Conservation (phyloP, 169 alveolate genomes). For the Plasmodium yoelii region DNA sequence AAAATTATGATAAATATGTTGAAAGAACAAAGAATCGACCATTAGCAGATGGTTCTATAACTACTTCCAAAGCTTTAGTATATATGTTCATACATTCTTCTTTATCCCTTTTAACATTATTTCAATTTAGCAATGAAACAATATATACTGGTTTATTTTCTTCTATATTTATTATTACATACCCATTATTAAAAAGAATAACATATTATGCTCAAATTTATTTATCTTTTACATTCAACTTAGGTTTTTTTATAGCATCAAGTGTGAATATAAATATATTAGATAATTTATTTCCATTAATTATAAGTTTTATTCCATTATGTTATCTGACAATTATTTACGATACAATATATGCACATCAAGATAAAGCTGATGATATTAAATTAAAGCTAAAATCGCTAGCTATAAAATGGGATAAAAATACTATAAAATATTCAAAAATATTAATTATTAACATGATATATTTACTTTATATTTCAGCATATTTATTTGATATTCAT, state of each 20-base stretch:
- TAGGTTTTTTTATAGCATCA: constrained; percentile 92
- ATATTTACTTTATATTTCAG: constrained; percentile 25
- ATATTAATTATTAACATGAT: constrained; percentile 21
- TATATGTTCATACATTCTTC: constrained; percentile 68
- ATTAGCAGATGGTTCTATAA: constrained; percentile 92
- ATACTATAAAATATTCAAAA: constrained; percentile 77
- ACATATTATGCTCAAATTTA: constrained; percentile 92
- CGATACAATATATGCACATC: constrained; percentile 96
- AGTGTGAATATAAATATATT: constrained; percentile 79
- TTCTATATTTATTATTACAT: constrained; percentile 85
- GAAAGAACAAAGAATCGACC: constrained; percentile 95
- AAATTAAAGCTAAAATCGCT: constrained; percentile 90
- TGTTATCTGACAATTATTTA: constrained; percentile 93
- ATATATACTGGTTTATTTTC: constrained; percentile 44
- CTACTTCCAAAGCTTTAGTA: constrained; percentile 81
- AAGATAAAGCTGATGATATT: constrained; percentile 91
- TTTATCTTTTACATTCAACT: constrained; percentile 93
- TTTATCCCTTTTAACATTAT: constrained; percentile 13
- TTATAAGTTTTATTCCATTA: constrained; percentile 80
- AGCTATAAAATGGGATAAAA: constrained; percentile 92
- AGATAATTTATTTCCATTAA: constrained; percentile 81
- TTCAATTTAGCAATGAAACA: constrained; percentile 23
- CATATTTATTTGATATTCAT: constrained; percentile 41
- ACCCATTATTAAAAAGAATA: constrained; percentile 93
- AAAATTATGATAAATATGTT: constrained; percentile 86